These are phyloP conservation scores for Annulohypoxylon stygium DNA, from an alignment of 495 filamentous ascomycete species.

Conservation along the genomic window DNA sequence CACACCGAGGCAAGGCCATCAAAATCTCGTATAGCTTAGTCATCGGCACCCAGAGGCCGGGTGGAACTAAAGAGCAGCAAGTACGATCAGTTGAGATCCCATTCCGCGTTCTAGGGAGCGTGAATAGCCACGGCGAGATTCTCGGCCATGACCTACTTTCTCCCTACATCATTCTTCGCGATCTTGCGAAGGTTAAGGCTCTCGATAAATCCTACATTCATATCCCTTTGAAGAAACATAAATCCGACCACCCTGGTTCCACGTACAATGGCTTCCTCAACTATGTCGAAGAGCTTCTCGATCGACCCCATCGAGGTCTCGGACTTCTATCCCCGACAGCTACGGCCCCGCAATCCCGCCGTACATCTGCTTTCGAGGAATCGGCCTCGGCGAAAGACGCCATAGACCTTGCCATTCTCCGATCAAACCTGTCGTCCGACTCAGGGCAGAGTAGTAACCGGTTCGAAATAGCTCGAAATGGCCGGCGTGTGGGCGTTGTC, in stretches of 20 bases:
- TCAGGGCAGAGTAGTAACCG: conserved; percentile 79
- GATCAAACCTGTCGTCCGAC: conserved; percentile 73
- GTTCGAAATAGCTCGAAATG: conserved; percentile 94
- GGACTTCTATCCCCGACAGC: conserved; percentile 79
- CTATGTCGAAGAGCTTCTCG: conserved; percentile 85
- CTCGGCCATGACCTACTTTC: conserved; percentile 89
- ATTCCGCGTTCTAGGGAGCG: conserved; percentile 92
- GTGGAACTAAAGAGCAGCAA: conserved; percentile 79
- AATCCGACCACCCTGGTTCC: conserved; percentile 44
- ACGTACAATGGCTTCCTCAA: conserved; percentile 74
- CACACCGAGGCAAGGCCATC: conserved; percentile 91
- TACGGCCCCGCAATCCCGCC: conserved; percentile 65
- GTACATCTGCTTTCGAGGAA: conserved; percentile 63
- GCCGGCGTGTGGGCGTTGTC: conserved; percentile 84
- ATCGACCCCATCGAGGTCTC: conserved; percentile 65
- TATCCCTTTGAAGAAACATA: conserved; percentile 31
- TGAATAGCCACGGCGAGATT: conserved; percentile 76
- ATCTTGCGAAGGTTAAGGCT: conserved; percentile 76
- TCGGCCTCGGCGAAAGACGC: conserved; percentile 78
- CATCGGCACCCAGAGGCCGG: conserved; percentile 91
- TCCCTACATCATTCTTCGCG: conserved; percentile 89
- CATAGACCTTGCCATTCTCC: conserved; percentile 90
- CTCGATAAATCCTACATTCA: conserved; percentile 56
- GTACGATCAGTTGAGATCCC: conserved; percentile 93
- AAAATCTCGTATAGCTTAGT: conserved; percentile 93